Percentiles rank a stretch among this genome's conserved stretches.
These are phyloP conservation scores for Sporisorium reilianum DNA, from an alignment of 1,284 basidiomycete genomes.

Conservation along the genomic window DNA sequence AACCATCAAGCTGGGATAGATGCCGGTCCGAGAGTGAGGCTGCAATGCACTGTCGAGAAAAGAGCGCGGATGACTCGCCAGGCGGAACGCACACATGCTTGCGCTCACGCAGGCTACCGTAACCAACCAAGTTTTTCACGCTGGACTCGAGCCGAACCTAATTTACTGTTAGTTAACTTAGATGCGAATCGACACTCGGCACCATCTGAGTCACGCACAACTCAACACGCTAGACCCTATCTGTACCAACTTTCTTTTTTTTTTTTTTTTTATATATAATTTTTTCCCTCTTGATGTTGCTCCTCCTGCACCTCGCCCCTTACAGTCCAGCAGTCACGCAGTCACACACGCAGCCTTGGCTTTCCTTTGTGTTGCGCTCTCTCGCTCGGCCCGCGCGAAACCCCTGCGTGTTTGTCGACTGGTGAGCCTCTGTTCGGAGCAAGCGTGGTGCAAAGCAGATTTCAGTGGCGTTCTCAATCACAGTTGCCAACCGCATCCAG, in stretches of 20 bases:
- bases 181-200: conserved; percentile 1
- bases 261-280: neutral
- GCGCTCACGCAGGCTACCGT: too few species aligned
- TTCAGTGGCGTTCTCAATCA: too few species aligned
- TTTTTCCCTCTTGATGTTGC: neutral
- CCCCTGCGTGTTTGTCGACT: neutral
- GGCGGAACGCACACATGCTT: too few species aligned
- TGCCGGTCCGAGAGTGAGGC: neutral
- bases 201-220: conserved; percentile 6
- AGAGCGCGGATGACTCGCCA: neutral
- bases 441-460: too few species aligned
- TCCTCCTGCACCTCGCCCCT: conserved; percentile 10
- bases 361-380: neutral
- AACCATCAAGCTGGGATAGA: too few species aligned
- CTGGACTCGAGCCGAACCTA: neutral
- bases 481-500: too few species aligned
- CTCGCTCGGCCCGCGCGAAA: neutral
- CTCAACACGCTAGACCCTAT: conserved; percentile 4
- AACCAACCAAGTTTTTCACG: conserved; percentile 5
- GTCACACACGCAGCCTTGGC: too few species aligned
- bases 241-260: conserved; percentile 2
- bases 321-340: neutral
- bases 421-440: too few species aligned
- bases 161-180: too few species aligned
- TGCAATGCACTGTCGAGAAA: neutral